phyloP scores from a whole-genome alignment of 2,329 filamentous ascomycete genomes.

The Sphaerostilbella broomeana region DNA sequence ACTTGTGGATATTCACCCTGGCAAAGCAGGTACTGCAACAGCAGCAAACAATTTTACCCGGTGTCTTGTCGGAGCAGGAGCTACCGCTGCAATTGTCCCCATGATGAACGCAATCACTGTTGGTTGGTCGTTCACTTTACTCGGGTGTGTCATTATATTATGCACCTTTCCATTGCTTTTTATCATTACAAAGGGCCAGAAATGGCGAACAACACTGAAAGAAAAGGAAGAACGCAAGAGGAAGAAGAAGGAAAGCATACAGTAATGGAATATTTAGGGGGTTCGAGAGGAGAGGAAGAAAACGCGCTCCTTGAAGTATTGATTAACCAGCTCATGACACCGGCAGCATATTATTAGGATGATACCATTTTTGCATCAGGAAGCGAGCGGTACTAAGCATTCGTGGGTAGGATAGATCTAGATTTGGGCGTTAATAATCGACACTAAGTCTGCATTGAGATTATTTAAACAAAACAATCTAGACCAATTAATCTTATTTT shows the following conservation, averaged over 20 bases:
- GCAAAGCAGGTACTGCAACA: slow-evolving; percentile 45
- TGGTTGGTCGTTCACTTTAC: slow-evolving; percentile 46
- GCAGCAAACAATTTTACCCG: slow-evolving; percentile 51
- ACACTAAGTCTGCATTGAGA: too few relatives aligned
- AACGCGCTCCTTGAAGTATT: too few relatives aligned
- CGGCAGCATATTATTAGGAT: too few relatives aligned
- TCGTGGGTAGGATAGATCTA: too few relatives aligned
- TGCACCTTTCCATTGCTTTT: slow-evolving; percentile 34
- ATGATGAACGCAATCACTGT: slow-evolving; percentile 45
- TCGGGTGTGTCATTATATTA: slow-evolving; percentile 36
- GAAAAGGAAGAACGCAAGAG: slow-evolving; percentile 21
- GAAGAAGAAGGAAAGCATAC: slow-evolving; percentile 14
- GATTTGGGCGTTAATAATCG: too few relatives aligned
- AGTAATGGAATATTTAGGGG: too few relatives aligned
- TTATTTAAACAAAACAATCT: too few relatives aligned
- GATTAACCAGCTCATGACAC: too few relatives aligned
- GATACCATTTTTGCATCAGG: too few relatives aligned
- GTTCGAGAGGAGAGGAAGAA: too few relatives aligned
- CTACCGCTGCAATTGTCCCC: slow-evolving; percentile 44
- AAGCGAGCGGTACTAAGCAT: too few relatives aligned
- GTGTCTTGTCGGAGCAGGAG: slow-evolving; percentile 48
- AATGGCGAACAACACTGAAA: slow-evolving; percentile 34
- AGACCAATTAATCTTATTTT: too few relatives aligned
- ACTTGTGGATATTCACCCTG: slow-evolving; percentile 50
- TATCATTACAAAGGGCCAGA: slow-evolving; percentile 36